phyloP scores from a whole-genome alignment of 2,329 filamentous ascomycete genomes.

The Dichotomopilus funicola region DNA sequence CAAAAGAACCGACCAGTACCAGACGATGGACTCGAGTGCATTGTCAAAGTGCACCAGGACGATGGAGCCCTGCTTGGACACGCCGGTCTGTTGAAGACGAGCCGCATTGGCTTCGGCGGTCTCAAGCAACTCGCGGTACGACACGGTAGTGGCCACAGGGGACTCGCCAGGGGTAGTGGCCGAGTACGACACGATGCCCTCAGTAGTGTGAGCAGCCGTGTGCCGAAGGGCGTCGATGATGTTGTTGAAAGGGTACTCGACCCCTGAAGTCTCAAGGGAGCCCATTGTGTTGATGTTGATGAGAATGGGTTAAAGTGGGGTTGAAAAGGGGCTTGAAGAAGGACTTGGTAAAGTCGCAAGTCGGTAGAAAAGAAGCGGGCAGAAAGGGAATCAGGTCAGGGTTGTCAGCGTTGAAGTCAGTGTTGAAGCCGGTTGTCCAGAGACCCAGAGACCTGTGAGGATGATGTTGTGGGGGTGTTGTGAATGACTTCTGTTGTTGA shows the following conservation, averaged over 20 bases:
- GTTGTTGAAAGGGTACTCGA: conserved; percentile 6
- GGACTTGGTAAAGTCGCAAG: too few relatives aligned
- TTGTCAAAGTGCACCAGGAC: conserved; percentile 23
- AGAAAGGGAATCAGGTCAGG: too few relatives aligned
- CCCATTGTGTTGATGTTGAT: not conserved
- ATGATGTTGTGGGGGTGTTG: too few relatives aligned
- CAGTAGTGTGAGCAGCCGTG: conserved; percentile 1
- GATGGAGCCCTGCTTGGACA: not conserved
- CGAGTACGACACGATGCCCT: conserved; percentile 7
- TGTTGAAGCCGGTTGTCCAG: too few relatives aligned
- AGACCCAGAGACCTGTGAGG: too few relatives aligned
- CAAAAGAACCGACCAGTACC: conserved; percentile 25
- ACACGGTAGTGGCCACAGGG: not conserved
- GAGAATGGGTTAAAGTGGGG: not conserved
- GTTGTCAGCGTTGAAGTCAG: too few relatives aligned
- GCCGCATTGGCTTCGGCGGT: conserved; percentile 6
- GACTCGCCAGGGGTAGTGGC: not conserved
- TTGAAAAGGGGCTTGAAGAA: not conserved
- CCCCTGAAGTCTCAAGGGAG: conserved; percentile 1
- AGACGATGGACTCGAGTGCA: conserved; percentile 22
- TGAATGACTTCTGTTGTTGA: too few relatives aligned
- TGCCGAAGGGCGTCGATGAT: conserved; percentile 8
- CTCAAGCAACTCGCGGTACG: conserved; percentile 6
- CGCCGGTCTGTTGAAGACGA: conserved; percentile 1
- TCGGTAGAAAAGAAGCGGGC: too few relatives aligned